Conservation (phyloP, 1,284 basidiomycete species). For the Neotropicomus parvogracilis region DNA sequence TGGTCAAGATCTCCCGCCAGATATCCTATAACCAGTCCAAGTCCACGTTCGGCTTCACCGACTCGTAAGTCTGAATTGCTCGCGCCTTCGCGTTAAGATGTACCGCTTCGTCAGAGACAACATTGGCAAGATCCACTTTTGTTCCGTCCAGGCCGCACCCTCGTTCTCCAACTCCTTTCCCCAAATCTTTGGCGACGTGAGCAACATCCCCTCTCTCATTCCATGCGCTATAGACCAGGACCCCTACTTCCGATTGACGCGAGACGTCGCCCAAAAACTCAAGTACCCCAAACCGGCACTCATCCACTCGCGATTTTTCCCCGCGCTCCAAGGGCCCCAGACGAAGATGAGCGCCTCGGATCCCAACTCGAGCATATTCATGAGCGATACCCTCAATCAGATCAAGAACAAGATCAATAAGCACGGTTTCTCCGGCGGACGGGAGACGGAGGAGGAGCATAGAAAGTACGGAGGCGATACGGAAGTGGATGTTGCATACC, state of each 20-base stretch:
- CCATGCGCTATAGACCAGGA: slow-evolving; percentile 99
- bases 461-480: slow-evolving; percentile 85
- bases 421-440: slow-evolving; percentile 88
- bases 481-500: slow-evolving; percentile 95
- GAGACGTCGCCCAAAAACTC: slow-evolving; percentile 90
- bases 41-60: slow-evolving; percentile 94
- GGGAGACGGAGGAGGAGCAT: slow-evolving; percentile 94
- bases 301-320: slow-evolving; percentile 97
- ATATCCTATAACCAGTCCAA: slow-evolving; percentile 94
- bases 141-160: slow-evolving; percentile 94
- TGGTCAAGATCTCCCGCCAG: slow-evolving; percentile 88
- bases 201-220: slow-evolving; percentile 90
- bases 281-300: slow-evolving; percentile 95
- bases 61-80: slow-evolving; percentile 61
- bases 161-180: slow-evolving; percentile 99
- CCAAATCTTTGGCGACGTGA: slow-evolving; percentile 87
- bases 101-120: slow-evolving; percentile 67
- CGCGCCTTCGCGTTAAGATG: not conserved
- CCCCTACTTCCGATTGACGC: slow-evolving; percentile 95
- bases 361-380: slow-evolving; percentile 87
- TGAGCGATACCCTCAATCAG: slow-evolving; percentile 90
- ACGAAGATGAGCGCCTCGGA: slow-evolving; percentile 99
- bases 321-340: slow-evolving; percentile 94
- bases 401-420: slow-evolving; percentile 99
- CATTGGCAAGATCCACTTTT: slow-evolving; percentile 97